Percentiles rank a stretch among this genome's conserved stretches.
These are phyloP conservation scores for Amborella trichopoda DNA, from an alignment of 164 flowering plant genomes.

Conservation along the genomic window DNA sequence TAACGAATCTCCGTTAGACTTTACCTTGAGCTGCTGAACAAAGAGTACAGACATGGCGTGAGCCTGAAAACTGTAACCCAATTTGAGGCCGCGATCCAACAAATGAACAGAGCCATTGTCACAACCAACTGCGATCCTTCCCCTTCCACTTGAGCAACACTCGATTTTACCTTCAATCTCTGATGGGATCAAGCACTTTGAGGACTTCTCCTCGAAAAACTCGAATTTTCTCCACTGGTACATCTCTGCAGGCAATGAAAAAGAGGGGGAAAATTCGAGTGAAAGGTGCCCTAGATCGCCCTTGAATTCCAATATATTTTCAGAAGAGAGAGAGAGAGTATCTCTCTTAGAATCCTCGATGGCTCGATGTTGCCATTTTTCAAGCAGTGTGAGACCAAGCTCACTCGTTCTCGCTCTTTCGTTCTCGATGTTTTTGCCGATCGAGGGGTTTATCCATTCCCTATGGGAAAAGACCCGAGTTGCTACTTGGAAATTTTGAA, in stretches of 20 bases:
- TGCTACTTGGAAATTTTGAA: no score
- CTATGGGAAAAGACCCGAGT: no score
- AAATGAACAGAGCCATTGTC: conserved; percentile 61
- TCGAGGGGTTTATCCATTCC: no score
- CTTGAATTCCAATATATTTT: no score
- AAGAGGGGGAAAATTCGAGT: background rate
- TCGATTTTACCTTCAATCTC: conserved; percentile 46
- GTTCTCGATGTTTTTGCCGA: no score
- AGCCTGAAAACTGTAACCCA: conserved; percentile 61
- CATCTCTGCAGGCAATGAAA: conserved; percentile 23
- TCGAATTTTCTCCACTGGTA: conserved; percentile 97
- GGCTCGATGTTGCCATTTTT: no score
- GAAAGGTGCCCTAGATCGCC: no score
- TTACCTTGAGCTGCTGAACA: conserved; percentile 93
- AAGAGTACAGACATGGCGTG: conserved; percentile 71
- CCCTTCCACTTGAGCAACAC: conserved; percentile 86
- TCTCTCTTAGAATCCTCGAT: no score
- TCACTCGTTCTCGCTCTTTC: no score
- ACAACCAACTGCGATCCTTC: conserved; percentile 69
- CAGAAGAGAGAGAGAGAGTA: no score
- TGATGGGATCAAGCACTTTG: conserved; percentile 47
- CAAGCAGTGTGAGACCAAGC: no score
- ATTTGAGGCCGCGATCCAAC: conserved; percentile 87
- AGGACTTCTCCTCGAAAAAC: conserved; percentile 88
- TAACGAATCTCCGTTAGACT: conserved; percentile 1